A percentile compares a stretch with the other conserved stretches of the same genome.
Conservation (phyloP, 306 rosid genomes). For the Inga oerstediana region DNA sequence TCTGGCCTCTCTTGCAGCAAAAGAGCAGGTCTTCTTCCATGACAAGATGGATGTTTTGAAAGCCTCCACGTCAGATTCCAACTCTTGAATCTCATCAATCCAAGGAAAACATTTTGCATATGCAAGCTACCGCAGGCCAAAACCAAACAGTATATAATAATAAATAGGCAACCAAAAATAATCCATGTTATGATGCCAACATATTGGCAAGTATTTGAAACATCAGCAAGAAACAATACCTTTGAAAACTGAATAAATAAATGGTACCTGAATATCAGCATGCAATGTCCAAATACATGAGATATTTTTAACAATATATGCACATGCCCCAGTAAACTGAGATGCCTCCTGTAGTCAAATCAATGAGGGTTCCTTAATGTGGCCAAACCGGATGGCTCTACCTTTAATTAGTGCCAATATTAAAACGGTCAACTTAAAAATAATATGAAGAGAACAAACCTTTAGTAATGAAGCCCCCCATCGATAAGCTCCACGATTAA, state of each 20-base stretch:
- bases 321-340: slow-evolving; percentile 57
- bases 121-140: slow-evolving; percentile 59
- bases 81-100: slow-evolving; percentile 63
- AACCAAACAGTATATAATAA: slow-evolving; percentile 27
- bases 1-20: slow-evolving; percentile 68
- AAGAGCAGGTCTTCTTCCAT: slow-evolving; percentile 69
- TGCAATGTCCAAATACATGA: slow-evolving; percentile 84
- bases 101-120: slow-evolving; percentile 91
- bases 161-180: slow-evolving; percentile 20
- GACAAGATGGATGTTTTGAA: slow-evolving; percentile 69
- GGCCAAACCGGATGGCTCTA: slow-evolving; percentile 26
- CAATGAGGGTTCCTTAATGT: slow-evolving; percentile 23
- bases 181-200: slow-evolving; percentile 16
- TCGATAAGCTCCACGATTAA: slow-evolving; percentile 71
- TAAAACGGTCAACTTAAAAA: neutral
- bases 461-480: slow-evolving; percentile 84
- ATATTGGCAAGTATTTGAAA: slow-evolving; percentile 5
- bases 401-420: slow-evolving; percentile 15
- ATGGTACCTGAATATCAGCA: slow-evolving; percentile 86
- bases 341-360: slow-evolving; percentile 81
- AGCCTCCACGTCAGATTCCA: slow-evolving; percentile 61
- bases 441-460: slow-evolving; percentile 49
- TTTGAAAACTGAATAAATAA: slow-evolving; percentile 17
- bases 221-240: slow-evolving; percentile 21
- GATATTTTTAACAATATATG: slow-evolving; percentile 59